Evolutionary conservation across 148 eudicot species (phyloP).

Genomic region (Selenicereus undatus): DNA sequence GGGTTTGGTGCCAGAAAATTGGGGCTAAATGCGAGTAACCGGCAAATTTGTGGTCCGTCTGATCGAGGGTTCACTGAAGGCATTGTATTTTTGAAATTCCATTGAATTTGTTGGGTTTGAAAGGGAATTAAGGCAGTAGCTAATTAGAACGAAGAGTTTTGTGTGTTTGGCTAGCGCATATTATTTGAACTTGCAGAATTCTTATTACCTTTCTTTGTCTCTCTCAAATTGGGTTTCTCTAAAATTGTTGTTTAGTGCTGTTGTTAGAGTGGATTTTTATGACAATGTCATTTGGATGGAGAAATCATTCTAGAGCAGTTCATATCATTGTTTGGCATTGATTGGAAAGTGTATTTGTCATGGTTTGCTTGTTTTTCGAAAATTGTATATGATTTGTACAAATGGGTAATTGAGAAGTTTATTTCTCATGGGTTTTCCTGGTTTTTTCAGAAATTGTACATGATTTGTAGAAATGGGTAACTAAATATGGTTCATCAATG

Average conservation of each 20-base stretch:
- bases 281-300: constrained; percentile 2
- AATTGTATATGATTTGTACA: background rate
- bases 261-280: constrained; percentile 16
- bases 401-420: background rate
- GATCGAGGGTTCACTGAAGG: too few relatives aligned
- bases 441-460: background rate
- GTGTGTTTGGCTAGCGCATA: too few relatives aligned
- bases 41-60: too few relatives aligned
- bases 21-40: too few relatives aligned
- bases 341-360: background rate
- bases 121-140: too few relatives aligned
- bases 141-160: too few relatives aligned
- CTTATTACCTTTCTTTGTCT: background rate
- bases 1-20: too few relatives aligned
- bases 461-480: too few relatives aligned
- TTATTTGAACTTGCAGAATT: too few relatives aligned
- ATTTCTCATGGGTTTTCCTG: background rate
- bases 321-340: background rate
- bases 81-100: too few relatives aligned
- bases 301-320: background rate
- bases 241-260: constrained; percentile 22
- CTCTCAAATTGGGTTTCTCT: constrained; percentile 20
- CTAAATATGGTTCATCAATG: too few relatives aligned
- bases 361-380: background rate
- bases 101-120: too few relatives aligned